A percentile compares a stretch with the other conserved stretches of the same genome.
Conservation (phyloP, 208 protist species). For the Acanthamoeba healyi region DNA sequence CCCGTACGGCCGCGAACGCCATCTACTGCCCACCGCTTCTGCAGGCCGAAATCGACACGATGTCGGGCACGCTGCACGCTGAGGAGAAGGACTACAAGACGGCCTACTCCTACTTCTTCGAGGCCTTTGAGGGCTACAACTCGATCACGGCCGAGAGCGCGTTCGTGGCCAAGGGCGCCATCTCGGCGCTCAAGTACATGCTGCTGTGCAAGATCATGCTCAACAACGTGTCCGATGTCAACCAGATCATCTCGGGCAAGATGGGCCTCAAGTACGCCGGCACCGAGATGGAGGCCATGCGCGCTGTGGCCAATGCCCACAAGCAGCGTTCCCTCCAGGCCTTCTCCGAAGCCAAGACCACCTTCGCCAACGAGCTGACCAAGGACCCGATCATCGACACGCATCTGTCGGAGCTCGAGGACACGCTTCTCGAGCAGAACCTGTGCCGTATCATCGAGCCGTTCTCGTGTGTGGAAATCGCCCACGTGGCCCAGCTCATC, state of each 20-base stretch:
- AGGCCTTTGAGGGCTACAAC: conserved; percentile 98
- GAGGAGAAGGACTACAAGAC: conserved; percentile 99
- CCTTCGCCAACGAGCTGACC: conserved; percentile 82
- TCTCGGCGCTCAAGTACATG: conserved; percentile 97
- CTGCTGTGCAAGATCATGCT: conserved; percentile 97
- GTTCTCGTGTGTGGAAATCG: conserved; percentile 96
- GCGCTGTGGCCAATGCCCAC: conserved; percentile 95
- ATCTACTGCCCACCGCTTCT: conserved; percentile 98
- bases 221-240: conserved; percentile 87
- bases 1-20: conserved; percentile 97
- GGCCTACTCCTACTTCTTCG: conserved; percentile 98
- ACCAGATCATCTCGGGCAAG: conserved; percentile 88
- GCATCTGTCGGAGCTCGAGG: conserved; percentile 96
- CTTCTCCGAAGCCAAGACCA: conserved; percentile 93
- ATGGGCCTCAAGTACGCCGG: conserved; percentile 95
- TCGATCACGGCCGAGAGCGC: conserved; percentile 90
- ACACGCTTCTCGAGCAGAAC: conserved; percentile 97
- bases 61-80: conserved; percentile 96
- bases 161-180: conserved; percentile 89
- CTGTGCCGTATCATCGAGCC: conserved; percentile 97
- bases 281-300: conserved; percentile 95
- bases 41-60: conserved; percentile 98
- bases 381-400: conserved; percentile 94
- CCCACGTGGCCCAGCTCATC: conserved; percentile 95
- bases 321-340: conserved; percentile 94